These are phyloP conservation scores for Russula vinacea DNA, from an alignment of 768 basidiomycete species.

Conservation along the genomic window DNA sequence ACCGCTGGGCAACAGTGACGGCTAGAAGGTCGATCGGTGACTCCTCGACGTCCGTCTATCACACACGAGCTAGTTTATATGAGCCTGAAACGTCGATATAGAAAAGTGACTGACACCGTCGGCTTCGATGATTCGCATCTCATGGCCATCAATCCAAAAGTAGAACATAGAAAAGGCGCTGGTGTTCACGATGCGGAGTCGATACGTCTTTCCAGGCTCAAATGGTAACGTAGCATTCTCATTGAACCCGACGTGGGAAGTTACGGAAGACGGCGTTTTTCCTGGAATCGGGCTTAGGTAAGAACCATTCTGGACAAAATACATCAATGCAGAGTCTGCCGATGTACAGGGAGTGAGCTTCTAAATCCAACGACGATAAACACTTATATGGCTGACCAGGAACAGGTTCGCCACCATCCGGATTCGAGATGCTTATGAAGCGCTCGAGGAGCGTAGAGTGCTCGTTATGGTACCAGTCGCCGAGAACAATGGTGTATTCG, in stretches of 20 bases:
- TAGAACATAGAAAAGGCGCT: conserved; percentile 69
- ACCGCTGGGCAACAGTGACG: conserved; percentile 85
- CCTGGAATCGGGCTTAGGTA: conserved; percentile 64
- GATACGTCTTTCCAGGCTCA: conserved; percentile 84
- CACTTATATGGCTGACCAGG: conserved; percentile 51
- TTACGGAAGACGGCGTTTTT: conserved; percentile 46
- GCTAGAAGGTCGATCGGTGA: conserved; percentile 68
- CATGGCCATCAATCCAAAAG: conserved; percentile 88
- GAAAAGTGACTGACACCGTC: conserved; percentile 58
- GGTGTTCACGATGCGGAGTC: conserved; percentile 84
- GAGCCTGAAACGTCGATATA: background rate
- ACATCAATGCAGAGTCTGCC: conserved; percentile 74
- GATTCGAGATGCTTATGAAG: conserved; percentile 72
- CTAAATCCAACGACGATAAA: background rate
- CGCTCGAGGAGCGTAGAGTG: conserved; percentile 57
- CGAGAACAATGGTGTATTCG: conserved; percentile 81
- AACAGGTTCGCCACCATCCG: conserved; percentile 82
- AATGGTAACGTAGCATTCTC: conserved; percentile 85
- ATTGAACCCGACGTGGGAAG: conserved; percentile 71
- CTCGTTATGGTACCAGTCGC: conserved; percentile 91
- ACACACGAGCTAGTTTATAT: background rate
- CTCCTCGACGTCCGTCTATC: conserved; percentile 72
- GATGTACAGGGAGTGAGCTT: background rate
- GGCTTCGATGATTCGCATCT: conserved; percentile 80
- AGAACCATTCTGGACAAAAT: conserved; percentile 70